Percentiles rank a stretch among this genome's conserved stretches.
These are phyloP conservation scores for Lenzites betulinus DNA, from an alignment of 768 basidiomycete genomes.

Conservation along the genomic window DNA sequence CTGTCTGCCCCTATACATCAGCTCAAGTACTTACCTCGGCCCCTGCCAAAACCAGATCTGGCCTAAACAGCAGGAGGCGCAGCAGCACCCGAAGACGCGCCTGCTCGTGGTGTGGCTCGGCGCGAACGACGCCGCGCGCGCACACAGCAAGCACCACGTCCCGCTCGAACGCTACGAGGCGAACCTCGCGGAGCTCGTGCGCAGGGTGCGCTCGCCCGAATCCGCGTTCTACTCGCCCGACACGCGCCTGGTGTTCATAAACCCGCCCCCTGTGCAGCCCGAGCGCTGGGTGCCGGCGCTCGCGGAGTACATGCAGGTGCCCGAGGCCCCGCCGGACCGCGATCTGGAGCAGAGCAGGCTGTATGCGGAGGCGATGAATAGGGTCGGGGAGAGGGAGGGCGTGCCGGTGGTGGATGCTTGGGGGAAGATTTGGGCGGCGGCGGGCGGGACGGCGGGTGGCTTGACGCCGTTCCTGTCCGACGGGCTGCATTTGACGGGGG, in stretches of 20 bases:
- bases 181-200: slow-evolving; percentile 66
- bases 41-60: slow-evolving; percentile 49
- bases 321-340: slow-evolving; percentile 57
- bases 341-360: slow-evolving; percentile 58
- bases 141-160: slow-evolving; percentile 74
- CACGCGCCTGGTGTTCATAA: slow-evolving; percentile 80
- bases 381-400: slow-evolving; percentile 53
- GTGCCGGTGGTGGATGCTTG: slow-evolving; percentile 77
- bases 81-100: slow-evolving; percentile 59
- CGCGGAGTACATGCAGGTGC: slow-evolving; percentile 35
- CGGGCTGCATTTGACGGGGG: slow-evolving; percentile 78
- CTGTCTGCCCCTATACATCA: too few species aligned
- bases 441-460: slow-evolving; percentile 56
- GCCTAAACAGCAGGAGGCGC: slow-evolving; percentile 49
- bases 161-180: slow-evolving; percentile 61
- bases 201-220: slow-evolving; percentile 58
- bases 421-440: slow-evolving; percentile 69
- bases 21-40: background rate
- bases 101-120: slow-evolving; percentile 88
- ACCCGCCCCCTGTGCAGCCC: slow-evolving; percentile 84
- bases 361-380: slow-evolving; percentile 74
- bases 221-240: slow-evolving; percentile 68
- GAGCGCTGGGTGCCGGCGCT: slow-evolving; percentile 54
- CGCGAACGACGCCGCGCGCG: slow-evolving; percentile 80
- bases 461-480: slow-evolving; percentile 61